Conservation (phyloP, 2,329 filamentous ascomycete species). For the Calonectria pseudoreteaudii region DNA sequence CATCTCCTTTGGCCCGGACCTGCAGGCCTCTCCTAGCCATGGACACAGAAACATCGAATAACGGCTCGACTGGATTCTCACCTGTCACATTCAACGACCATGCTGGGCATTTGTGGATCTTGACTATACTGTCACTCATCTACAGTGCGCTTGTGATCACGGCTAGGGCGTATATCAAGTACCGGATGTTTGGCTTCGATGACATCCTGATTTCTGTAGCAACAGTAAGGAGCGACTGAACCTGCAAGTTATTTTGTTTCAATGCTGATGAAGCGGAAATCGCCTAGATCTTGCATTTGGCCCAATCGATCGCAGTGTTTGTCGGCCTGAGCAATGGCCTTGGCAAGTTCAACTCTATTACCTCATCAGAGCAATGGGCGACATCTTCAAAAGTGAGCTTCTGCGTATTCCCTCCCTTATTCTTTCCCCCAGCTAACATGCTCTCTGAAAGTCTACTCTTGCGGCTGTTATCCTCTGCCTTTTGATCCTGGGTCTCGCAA, state of each 20-base stretch:
- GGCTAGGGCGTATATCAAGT: constrained; percentile 36
- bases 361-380: constrained; percentile 25
- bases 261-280: not conserved
- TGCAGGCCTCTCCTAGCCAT: constrained; percentile 16
- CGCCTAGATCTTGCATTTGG: constrained; percentile 27
- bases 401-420: fast-evolving
- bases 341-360: constrained; percentile 34
- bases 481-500: constrained; percentile 21
- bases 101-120: constrained; percentile 37
- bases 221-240: constrained; percentile 13
- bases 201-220: constrained; percentile 30
- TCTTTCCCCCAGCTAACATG: constrained; percentile 10
- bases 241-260: not conserved
- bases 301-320: constrained; percentile 32
- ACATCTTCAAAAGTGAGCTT: constrained; percentile 24
- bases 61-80: constrained; percentile 23
- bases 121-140: constrained; percentile 36
- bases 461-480: constrained; percentile 25
- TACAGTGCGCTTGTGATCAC: constrained; percentile 30
- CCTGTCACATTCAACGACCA: constrained; percentile 33
- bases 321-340: constrained; percentile 28
- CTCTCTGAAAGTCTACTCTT: constrained; percentile 16
- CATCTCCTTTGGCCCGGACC: not conserved
- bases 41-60: constrained; percentile 14
- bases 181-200: constrained; percentile 36